These are phyloP conservation scores for Phytophthora meadii DNA, from an alignment of 352 stramenopile genomes.

Conservation along the genomic window DNA sequence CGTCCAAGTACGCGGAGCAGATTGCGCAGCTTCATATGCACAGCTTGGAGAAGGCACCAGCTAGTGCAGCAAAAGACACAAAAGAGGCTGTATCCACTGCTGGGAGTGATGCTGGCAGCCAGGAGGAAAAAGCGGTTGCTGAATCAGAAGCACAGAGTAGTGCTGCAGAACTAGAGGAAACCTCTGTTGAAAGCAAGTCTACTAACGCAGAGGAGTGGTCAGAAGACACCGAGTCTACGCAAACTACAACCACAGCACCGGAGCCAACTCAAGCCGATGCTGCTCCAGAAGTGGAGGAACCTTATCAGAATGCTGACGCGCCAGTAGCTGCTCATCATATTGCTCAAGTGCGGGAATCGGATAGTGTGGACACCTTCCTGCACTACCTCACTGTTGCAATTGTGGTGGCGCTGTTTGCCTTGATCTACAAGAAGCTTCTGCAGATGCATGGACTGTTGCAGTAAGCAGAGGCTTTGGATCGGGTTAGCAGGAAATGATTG, in stretches of 20 bases:
- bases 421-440: conserved; percentile 86
- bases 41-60: conserved; percentile 52
- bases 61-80: conserved; percentile 12
- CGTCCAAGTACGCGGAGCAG: conserved; percentile 80
- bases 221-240: conserved; percentile 5
- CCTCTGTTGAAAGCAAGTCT: conserved; percentile 10
- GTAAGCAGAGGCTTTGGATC: conserved; percentile 12
- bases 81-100: conserved; percentile 14
- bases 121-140: conserved; percentile 1
- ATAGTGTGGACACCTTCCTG: conserved; percentile 67
- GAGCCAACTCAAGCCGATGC: conserved; percentile 6
- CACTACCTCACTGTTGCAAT: conserved; percentile 76
- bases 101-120: conserved; percentile 1
- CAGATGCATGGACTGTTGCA: conserved; percentile 75
- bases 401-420: conserved; percentile 69
- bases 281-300: conserved; percentile 10
- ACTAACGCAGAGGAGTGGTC: conserved; percentile 3
- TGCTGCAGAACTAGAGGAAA: conserved; percentile 1
- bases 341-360: conserved; percentile 40
- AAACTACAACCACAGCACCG: conserved; percentile 5
- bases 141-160: not conserved
- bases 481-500: conserved; percentile 4
- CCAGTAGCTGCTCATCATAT: conserved; percentile 18
- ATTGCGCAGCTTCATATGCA: conserved; percentile 87
- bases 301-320: conserved; percentile 16